A percentile compares a stretch with the other conserved stretches of the same genome.
These are phyloP conservation scores for Gossypium rotundifolium DNA, from an alignment of 345 rosid species.

Conservation along the genomic window DNA sequence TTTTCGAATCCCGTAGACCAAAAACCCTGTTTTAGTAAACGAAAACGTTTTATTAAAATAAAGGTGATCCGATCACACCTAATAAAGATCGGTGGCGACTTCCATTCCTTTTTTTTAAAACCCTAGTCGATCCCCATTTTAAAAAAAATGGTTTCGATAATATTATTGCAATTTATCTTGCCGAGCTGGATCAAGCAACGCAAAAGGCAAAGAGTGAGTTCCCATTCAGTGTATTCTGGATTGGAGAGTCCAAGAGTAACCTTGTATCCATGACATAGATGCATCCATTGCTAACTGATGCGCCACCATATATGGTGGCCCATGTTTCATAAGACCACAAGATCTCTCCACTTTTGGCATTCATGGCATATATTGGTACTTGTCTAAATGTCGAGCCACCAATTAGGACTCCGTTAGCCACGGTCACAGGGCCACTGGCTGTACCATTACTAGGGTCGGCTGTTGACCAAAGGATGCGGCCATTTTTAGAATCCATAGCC, in stretches of 20 bases:
- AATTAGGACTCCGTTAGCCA: conserved; percentile 21
- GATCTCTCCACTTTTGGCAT: conserved; percentile 11
- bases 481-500: conserved; percentile 20
- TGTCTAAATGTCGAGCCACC: conserved; percentile 15
- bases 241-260: background rate
- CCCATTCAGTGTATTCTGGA: conserved; percentile 13
- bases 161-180: background rate
- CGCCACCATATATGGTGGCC: conserved; percentile 18
- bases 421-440: conserved; percentile 17
- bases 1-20: too few species aligned
- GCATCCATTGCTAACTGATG: conserved; percentile 24
- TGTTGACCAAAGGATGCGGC: conserved; percentile 20
- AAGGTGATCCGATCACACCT: too few species aligned
- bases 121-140: too few species aligned
- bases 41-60: too few species aligned
- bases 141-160: too few species aligned
- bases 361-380: conserved; percentile 24
- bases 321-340: conserved; percentile 21
- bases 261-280: conserved; percentile 17
- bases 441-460: conserved; percentile 16
- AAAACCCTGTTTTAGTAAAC: too few species aligned
- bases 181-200: background rate
- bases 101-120: too few species aligned
- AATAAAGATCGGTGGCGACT: too few species aligned
- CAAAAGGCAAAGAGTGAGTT: conserved; percentile 23